These are phyloP conservation scores for Keqinozyma sinolaborantium DNA, from an alignment of 1,139 yeast genomes.

Conservation along the genomic window DNA sequence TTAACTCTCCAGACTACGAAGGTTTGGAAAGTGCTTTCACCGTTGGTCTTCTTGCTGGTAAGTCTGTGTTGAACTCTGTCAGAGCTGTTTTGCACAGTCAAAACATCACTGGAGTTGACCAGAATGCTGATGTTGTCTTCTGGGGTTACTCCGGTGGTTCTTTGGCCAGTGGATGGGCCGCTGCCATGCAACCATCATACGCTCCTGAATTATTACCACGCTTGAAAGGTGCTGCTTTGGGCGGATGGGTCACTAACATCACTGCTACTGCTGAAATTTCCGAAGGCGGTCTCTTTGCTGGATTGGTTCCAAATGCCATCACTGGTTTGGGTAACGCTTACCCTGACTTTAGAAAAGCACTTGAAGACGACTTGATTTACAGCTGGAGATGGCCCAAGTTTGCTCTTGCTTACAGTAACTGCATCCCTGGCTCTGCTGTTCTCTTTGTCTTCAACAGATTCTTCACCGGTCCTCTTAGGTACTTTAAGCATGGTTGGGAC, in stretches of 20 bases:
- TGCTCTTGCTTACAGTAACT: background rate
- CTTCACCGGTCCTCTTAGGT: no score
- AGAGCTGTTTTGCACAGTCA: constrained; percentile 19
- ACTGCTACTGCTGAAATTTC: constrained; percentile 14
- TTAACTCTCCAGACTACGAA: constrained; percentile 31
- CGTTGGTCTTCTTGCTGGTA: constrained; percentile 26
- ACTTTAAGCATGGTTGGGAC: background rate
- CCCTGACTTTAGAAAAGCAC: constrained; percentile 5
- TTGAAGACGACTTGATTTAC: background rate
- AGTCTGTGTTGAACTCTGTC: constrained; percentile 24
- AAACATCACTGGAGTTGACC: constrained; percentile 19
- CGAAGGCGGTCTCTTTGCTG: constrained; percentile 20
- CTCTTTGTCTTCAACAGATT: no score
- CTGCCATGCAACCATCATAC: constrained; percentile 25
- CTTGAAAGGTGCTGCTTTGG: constrained; percentile 28
- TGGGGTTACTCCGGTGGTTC: constrained; percentile 41
- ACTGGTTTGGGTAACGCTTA: constrained; percentile 15
- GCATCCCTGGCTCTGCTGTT: background rate
- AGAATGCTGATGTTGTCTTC: constrained; percentile 20
- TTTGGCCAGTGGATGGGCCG: constrained; percentile 32
- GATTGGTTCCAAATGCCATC: constrained; percentile 17
- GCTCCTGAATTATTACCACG: constrained; percentile 25
- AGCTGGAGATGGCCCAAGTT: background rate
- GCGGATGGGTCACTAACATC: constrained; percentile 27
- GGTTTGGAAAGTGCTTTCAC: constrained; percentile 26